phyloP scores from a whole-genome alignment of 805 yeast species.

The Pichia nanzhaoensis region DNA sequence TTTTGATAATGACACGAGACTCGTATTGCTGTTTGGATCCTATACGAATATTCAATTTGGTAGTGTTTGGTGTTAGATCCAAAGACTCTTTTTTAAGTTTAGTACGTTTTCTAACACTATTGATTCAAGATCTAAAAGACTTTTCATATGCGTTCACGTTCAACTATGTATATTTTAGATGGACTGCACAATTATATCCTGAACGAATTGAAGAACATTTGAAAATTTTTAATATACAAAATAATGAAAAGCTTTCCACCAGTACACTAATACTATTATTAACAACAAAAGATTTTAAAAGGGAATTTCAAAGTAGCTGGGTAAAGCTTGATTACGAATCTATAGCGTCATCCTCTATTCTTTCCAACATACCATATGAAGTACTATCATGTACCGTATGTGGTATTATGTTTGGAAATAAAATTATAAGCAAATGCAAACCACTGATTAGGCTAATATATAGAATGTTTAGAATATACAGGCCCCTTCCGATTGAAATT shows the following conservation, averaged over 20 bases:
- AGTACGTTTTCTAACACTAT: neutral
- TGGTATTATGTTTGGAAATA: slow-evolving; percentile 3
- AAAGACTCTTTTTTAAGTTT: neutral
- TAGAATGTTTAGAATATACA: neutral
- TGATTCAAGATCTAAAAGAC: neutral
- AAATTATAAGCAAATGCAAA: slow-evolving; percentile 3
- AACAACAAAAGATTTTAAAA: too few species aligned
- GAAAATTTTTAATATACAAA: neutral
- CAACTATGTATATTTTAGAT: neutral
- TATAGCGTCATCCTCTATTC: neutral
- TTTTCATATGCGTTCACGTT: neutral
- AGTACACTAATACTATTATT: neutral
- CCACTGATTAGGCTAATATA: slow-evolving; percentile 2
- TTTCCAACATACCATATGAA: neutral
- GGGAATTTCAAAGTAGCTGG: too few species aligned
- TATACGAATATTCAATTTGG: too few species aligned
- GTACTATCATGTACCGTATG: neutral
- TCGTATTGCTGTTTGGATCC: too few species aligned
- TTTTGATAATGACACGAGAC: too few species aligned
- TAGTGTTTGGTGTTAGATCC: too few species aligned
- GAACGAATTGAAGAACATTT: neutral
- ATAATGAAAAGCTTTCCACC: neutral
- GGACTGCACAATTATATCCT: neutral
- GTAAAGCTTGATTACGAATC: too few species aligned
- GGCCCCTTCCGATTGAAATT: slow-evolving; percentile 7